A percentile compares a stretch with the other conserved stretches of the same genome.
These are phyloP conservation scores for Acacia confusa DNA, from an alignment of 306 rosid species.

Conservation along the genomic window DNA sequence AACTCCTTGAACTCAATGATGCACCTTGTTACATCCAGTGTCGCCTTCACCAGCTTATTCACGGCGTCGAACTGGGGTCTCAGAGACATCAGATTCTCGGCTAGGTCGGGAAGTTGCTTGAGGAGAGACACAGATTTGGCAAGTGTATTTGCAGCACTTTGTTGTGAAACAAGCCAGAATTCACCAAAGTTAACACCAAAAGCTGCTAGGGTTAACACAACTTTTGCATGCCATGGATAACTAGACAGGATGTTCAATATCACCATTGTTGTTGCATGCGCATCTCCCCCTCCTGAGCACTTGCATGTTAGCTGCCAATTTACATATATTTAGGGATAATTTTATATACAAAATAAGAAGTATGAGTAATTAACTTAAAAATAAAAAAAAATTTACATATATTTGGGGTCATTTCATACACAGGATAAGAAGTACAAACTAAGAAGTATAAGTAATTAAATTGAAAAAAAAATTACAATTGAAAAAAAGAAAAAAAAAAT, in stretches of 20 bases:
- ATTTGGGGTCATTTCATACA: too few species aligned
- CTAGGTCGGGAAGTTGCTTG: slow-evolving; percentile 62
- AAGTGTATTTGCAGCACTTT: slow-evolving; percentile 51
- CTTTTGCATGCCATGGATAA: slow-evolving; percentile 90
- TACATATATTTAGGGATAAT: background rate
- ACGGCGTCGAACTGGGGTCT: slow-evolving; percentile 73
- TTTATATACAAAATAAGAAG: background rate
- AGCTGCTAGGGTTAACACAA: slow-evolving; percentile 76
- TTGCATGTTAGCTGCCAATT: slow-evolving; percentile 65
- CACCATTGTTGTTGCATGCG: slow-evolving; percentile 64
- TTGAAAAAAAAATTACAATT: too few species aligned
- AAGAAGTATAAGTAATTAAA: too few species aligned
- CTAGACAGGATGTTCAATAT: slow-evolving; percentile 56
- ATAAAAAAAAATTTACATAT: too few species aligned
- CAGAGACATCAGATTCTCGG: slow-evolving; percentile 49
- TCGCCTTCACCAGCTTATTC: slow-evolving; percentile 52
- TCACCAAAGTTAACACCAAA: slow-evolving; percentile 73
- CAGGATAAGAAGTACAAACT: too few species aligned
- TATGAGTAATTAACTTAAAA: too few species aligned
- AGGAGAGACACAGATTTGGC: slow-evolving; percentile 82
- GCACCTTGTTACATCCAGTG: slow-evolving; percentile 50
- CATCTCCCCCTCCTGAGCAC: slow-evolving; percentile 70
- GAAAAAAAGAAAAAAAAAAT: too few species aligned
- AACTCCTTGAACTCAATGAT: slow-evolving; percentile 62
- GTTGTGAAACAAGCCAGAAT: slow-evolving; percentile 78